A percentile compares a stretch with the other conserved stretches of the same genome.
phyloP scores from a whole-genome alignment of 176 grass and related monocot genomes.

The Oryza officinalis region DNA sequence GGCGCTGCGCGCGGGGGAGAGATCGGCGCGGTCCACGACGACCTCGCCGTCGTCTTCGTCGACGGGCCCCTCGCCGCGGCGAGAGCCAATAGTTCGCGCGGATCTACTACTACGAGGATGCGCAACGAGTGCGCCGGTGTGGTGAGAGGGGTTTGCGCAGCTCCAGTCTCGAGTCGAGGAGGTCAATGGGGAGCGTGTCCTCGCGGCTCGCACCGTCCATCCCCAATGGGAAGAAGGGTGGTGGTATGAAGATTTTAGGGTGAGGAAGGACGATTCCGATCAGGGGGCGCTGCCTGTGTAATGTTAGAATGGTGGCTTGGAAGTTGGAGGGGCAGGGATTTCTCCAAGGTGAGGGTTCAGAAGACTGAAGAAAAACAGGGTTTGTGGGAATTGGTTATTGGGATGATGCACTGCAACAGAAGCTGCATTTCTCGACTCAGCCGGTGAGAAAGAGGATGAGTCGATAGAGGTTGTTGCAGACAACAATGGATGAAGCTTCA shows the following conservation, averaged over 20 bases:
- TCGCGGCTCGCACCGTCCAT: not conserved
- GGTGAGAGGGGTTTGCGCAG: conserved; percentile 35
- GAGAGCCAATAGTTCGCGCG: conserved; percentile 20
- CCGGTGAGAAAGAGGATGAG: conserved; percentile 47
- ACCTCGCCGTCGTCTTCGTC: conserved; percentile 42
- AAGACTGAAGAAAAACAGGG: conserved; percentile 52
- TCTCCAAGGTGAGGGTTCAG: conserved; percentile 15
- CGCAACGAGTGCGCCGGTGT: conserved; percentile 33
- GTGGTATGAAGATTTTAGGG: conserved; percentile 32
- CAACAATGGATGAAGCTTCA: conserved; percentile 40
- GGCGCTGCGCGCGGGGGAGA: conserved; percentile 35
- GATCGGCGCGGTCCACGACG: conserved; percentile 29
- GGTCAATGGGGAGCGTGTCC: conserved; percentile 24
- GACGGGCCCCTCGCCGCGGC: conserved; percentile 41
- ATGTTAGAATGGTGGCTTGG: conserved; percentile 16
- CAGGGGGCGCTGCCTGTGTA: not conserved
- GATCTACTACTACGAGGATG: conserved; percentile 39
- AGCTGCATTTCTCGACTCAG: conserved; percentile 44
- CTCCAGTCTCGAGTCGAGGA: conserved; percentile 48
- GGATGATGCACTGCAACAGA: conserved; percentile 50
- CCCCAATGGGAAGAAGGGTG: conserved; percentile 22
- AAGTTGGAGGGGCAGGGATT: conserved; percentile 37
- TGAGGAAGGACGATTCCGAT: conserved; percentile 39
- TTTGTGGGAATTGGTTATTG: conserved; percentile 17
- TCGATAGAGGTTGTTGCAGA: conserved; percentile 22